Evolutionary conservation across 192 early-diverging fungal species (phyloP).

Genomic region (Borealophlyctis nickersoniae): DNA sequence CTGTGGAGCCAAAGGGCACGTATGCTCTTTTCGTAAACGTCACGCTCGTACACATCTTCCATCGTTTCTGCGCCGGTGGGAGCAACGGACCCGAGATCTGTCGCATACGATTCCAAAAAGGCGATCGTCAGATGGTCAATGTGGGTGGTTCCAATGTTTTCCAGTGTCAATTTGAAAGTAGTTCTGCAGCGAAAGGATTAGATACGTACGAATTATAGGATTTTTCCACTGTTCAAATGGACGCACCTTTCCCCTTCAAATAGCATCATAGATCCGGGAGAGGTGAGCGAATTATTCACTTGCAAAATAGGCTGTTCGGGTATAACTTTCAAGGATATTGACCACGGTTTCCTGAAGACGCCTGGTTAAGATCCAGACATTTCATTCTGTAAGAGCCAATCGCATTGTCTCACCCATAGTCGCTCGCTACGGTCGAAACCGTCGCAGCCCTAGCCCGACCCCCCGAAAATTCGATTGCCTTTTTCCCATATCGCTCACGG

Average conservation of each 20-base stretch:
- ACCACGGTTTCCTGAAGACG: no score
- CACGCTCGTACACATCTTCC: conserved; percentile 76
- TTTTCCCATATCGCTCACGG: conserved; percentile 38
- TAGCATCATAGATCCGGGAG: conserved; percentile 70
- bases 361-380: no score
- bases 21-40: conserved; percentile 58
- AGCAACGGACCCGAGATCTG: conserved; percentile 17
- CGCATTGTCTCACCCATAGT: no score
- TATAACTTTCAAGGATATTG: conserved; percentile 56
- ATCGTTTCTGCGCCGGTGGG: conserved; percentile 44
- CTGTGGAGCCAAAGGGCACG: conserved; percentile 44
- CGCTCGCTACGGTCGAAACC: no score
- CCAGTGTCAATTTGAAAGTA: conserved; percentile 56
- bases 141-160: conserved; percentile 71
- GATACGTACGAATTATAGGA: neutral
- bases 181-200: conserved; percentile 40
- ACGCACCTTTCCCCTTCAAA: conserved; percentile 78
- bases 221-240: neutral
- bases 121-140: conserved; percentile 64
- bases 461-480: conserved; percentile 13
- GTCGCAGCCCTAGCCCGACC: no score
- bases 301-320: conserved; percentile 66
- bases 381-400: no score
- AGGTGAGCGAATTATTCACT: conserved; percentile 49
- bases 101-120: conserved; percentile 36